These are phyloP conservation scores for Erythrobasidium yunnanense DNA, from an alignment of 768 basidiomycete genomes.

Conservation along the genomic window DNA sequence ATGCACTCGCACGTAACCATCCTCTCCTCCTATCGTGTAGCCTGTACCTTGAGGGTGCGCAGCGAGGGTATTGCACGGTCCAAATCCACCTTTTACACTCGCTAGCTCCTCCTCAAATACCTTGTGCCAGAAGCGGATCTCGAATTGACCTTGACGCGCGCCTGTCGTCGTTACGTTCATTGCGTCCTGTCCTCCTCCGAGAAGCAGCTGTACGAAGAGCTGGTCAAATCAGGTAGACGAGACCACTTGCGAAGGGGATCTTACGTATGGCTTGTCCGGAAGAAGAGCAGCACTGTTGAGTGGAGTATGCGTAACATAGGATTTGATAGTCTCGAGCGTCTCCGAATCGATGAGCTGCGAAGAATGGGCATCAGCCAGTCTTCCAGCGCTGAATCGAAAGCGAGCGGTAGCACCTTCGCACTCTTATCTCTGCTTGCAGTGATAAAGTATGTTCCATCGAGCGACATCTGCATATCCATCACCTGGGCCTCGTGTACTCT, in stretches of 20 bases:
- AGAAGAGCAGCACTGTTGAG: conserved; percentile 86
- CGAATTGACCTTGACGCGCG: conserved; percentile 87
- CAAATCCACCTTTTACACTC: conserved; percentile 93
- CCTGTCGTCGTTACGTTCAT: conserved; percentile 95
- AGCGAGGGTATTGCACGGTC: conserved; percentile 88
- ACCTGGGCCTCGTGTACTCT: conserved; percentile 65
- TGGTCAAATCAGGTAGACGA: conserved; percentile 51
- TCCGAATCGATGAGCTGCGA: conserved; percentile 73
- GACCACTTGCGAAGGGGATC: conserved; percentile 41
- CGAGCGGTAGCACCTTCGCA: conserved; percentile 54
- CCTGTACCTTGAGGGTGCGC: conserved; percentile 76
- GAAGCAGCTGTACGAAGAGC: conserved; percentile 68
- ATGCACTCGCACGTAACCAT: conserved; percentile 41
- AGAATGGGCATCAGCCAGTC: too few species aligned
- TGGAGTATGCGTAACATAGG: conserved; percentile 82
- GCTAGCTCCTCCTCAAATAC: conserved; percentile 59
- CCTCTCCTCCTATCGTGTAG: conserved; percentile 92
- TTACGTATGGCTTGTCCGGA: conserved; percentile 61
- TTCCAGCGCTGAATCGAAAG: neutral
- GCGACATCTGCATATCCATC: conserved; percentile 82
- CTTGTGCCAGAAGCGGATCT: conserved; percentile 89
- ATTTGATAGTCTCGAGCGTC: conserved; percentile 81
- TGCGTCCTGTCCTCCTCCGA: conserved; percentile 96
- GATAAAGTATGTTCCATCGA: conserved; percentile 85
- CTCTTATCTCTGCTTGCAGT: conserved; percentile 96